Evolutionary conservation across 306 rosid species (phyloP), one percentile per base, ranked within the genome.

Genomic region (Vigna radiata): DNA sequence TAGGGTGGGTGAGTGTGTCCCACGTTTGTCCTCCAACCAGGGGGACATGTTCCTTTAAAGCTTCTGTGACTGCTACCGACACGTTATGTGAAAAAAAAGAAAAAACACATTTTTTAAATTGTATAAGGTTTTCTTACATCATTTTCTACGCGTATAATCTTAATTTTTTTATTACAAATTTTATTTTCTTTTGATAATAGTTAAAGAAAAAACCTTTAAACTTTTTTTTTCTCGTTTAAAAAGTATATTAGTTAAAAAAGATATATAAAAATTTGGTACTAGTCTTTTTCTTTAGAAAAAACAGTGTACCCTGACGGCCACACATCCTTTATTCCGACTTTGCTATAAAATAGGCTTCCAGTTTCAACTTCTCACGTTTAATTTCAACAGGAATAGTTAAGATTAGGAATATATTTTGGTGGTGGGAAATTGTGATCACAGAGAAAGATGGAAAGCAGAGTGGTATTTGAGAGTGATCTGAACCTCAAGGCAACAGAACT

Each of bases 401-500:
- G 59, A n/a, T 43, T 43, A 10, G 4, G 14, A 43, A 3, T 43
- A 43, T 43, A 43, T 50, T 17, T 52, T 17, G 10, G 2, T 52
- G 13, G 13, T 50, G 56, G 59, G 12, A 18, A 18, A 8, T 55
- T 21, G 11, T 44, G 15, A 4, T 12, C 66, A 27, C 9, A 27
- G 19, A 17, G n/a, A 3, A 78, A 67, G 69, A 87, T 87, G 91
- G 94, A 85, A 73, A 80, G 55, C 70, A 64, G 39, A 53, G 72
- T 79, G 50, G 73, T 63, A 3, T 86, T 46, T 82, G 83, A 80
- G 78, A 82, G 74, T 58, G 86, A 81, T 54, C 87, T 90, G 9
- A 87, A 89, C 72, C 88, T 89, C 36, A 78, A 85, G 85, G 97
- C 87, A 60, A 91, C 97, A 4, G 95, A 91, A 84, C 89, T 91